Conservation (phyloP, 2,329 filamentous ascomycete genomes). For the Pseudopyrenochaeta lycopersici region DNA sequence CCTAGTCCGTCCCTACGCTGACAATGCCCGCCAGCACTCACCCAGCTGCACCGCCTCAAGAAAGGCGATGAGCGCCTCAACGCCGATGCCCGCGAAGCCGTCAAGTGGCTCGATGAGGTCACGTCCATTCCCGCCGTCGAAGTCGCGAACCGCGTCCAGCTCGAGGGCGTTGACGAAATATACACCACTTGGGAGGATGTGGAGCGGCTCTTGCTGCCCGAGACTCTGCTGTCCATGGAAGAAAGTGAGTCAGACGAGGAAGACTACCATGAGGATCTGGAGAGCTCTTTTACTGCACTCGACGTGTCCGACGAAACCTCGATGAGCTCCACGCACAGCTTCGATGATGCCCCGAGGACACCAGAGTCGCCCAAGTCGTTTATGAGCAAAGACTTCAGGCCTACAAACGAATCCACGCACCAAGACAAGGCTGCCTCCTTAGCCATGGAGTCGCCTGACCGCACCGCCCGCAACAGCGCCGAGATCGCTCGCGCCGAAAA, state of each 20-base stretch:
- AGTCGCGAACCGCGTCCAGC: slow-evolving; percentile 48
- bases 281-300: slow-evolving; percentile 47
- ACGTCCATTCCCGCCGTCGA: slow-evolving; percentile 55
- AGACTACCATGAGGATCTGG: slow-evolving; percentile 48
- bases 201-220: slow-evolving; percentile 58
- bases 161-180: slow-evolving; percentile 59
- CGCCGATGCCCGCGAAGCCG: slow-evolving; percentile 57
- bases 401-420: slow-evolving; percentile 30
- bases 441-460: slow-evolving; percentile 30
- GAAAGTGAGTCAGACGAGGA: slow-evolving; percentile 51
- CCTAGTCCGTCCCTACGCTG: slow-evolving; percentile 20
- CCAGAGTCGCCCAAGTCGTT: slow-evolving; percentile 53
- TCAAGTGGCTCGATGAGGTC: slow-evolving; percentile 61
- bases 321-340: slow-evolving; percentile 55
- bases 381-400: slow-evolving; percentile 33
- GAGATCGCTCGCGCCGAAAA: slow-evolving; percentile 33
- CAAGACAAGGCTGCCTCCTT: slow-evolving; percentile 26
- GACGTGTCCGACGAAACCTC: slow-evolving; percentile 51
- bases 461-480: slow-evolving; percentile 41
- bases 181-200: slow-evolving; percentile 60
- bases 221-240: slow-evolving; percentile 60
- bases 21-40: slow-evolving; percentile 51
- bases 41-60: slow-evolving; percentile 57
- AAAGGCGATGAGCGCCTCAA: slow-evolving; percentile 52
- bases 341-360: slow-evolving; percentile 47